Evolutionary conservation across 139 green algal genomes (phyloP).

Genomic region (Coelastrella sp.): DNA sequence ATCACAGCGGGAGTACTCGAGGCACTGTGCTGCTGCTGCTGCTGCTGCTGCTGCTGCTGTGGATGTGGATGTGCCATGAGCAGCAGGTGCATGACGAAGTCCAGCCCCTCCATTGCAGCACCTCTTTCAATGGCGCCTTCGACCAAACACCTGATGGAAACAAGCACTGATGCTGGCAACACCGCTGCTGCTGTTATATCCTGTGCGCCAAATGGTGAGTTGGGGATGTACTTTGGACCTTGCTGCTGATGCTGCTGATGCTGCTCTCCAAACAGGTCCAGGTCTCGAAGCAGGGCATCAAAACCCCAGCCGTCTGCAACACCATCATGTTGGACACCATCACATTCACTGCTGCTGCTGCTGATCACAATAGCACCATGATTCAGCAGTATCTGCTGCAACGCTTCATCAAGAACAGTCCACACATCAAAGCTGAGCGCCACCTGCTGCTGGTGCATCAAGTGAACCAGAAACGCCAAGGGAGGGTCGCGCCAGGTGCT

Average conservation of each 20-base stretch:
- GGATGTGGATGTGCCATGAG: neutral
- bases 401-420: no score
- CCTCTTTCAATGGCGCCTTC: neutral
- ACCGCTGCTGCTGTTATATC: neutral
- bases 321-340: no score
- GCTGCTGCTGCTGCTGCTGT: neutral
- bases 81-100: constrained; percentile 30
- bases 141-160: neutral
- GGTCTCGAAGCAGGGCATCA: constrained; percentile 6
- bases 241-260: neutral
- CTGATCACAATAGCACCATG: neutral
- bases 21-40: neutral
- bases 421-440: no score
- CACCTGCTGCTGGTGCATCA: no score
- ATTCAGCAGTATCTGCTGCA: no score
- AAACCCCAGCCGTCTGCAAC: no score
- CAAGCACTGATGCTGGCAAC: neutral
- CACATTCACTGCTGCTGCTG: neutral
- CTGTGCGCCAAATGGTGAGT: neutral
- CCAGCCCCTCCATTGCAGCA: neutral
- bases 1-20: neutral
- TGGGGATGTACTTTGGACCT: constrained; percentile 18
- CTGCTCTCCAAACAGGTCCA: constrained; percentile 31
- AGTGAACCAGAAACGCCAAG: no score
- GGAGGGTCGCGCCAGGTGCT: no score